Evolutionary conservation across 2,329 filamentous ascomycete species (phyloP).

Genomic region (Drechslerella dactyloides): DNA sequence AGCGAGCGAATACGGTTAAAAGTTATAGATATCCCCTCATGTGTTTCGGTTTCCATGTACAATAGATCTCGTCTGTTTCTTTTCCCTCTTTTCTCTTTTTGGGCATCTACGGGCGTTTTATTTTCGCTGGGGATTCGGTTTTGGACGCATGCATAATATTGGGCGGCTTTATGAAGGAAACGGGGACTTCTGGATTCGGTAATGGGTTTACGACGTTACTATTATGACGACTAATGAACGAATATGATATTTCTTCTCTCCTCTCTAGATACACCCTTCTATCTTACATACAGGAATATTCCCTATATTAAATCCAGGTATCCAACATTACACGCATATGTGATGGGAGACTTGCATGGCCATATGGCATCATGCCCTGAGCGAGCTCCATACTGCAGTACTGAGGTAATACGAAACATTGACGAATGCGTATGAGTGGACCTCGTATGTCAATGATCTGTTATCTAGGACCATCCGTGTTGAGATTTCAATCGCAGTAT

Average conservation of each 20-base stretch:
- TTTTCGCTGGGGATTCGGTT: slow-evolving; percentile 7
- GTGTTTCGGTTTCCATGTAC: slow-evolving; percentile 31
- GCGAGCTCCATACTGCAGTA: no score
- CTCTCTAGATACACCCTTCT: not conserved
- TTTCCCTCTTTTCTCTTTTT: slow-evolving; percentile 7
- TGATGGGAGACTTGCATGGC: no score
- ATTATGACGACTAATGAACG: not conserved
- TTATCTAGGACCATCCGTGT: no score
- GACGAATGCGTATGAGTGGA: no score
- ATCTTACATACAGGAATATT: no score
- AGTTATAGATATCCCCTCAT: slow-evolving; percentile 36
- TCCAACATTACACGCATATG: no score
- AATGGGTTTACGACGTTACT: not conserved
- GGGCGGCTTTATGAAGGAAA: slow-evolving; percentile 10
- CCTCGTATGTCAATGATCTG: no score
- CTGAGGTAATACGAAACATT: no score
- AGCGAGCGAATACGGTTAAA: slow-evolving; percentile 29
- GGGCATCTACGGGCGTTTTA: slow-evolving; percentile 39
- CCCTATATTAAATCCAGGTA: no score
- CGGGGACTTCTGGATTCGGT: not conserved
- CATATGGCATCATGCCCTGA: no score
- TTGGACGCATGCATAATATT: slow-evolving; percentile 19
- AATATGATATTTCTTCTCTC: not conserved
- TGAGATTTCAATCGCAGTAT: no score
- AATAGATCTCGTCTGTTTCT: slow-evolving; percentile 28